phyloP scores from a whole-genome alignment of 306 rosid genomes.

The Canavalia gladiata region DNA sequence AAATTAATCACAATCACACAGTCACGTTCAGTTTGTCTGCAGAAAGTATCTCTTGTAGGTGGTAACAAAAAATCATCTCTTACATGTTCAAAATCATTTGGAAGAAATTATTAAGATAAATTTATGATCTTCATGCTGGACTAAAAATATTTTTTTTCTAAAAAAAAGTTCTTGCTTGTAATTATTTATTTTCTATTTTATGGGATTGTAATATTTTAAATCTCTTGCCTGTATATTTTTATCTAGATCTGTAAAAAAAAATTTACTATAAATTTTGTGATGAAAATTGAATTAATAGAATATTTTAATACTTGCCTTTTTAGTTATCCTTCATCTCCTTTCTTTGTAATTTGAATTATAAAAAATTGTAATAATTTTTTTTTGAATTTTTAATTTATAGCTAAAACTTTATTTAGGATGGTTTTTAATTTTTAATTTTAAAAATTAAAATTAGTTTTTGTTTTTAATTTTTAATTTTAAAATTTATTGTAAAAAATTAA shows the following conservation, averaged over 20 bases:
- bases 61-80: background rate
- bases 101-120: slow-evolving; percentile 3
- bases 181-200: background rate
- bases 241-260: slow-evolving; percentile 10
- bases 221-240: slow-evolving; percentile 21
- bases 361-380: background rate
- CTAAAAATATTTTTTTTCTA: background rate
- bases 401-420: background rate
- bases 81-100: background rate
- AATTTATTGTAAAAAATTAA: no score
- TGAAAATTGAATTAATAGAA: background rate
- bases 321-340: background rate
- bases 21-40: no score
- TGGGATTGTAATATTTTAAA: slow-evolving; percentile 4
- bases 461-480: no score
- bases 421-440: no score
- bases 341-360: background rate
- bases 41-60: no score
- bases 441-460: no score
- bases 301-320: background rate
- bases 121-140: background rate
- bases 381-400: background rate
- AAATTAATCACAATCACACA: no score
- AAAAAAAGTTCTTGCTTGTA: background rate
- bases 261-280: background rate